Evolutionary conservation across 352 stramenopile genomes (phyloP).

Genomic region (Pythium aphanidermatum): DNA sequence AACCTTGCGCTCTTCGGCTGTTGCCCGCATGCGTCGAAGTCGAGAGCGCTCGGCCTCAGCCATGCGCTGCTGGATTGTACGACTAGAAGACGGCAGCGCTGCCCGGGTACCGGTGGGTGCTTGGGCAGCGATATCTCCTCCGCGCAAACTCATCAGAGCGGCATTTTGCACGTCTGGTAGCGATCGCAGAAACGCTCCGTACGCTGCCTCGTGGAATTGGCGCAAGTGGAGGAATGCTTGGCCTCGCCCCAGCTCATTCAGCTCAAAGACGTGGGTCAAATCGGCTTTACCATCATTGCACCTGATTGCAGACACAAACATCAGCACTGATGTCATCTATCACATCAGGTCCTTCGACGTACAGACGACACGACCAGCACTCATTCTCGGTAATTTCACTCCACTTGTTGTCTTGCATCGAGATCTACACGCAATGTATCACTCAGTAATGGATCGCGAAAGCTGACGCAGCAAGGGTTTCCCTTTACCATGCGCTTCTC

Average conservation of each 20-base stretch:
- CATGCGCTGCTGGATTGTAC: constrained; percentile 23
- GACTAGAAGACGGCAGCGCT: neutral
- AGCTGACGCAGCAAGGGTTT: no score
- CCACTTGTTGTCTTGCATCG: constrained; percentile 84
- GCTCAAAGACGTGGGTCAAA: constrained; percentile 57
- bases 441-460: neutral
- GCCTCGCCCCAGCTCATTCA: constrained; percentile 45
- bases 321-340: no score
- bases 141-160: constrained; percentile 2
- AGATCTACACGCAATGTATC: constrained; percentile 34
- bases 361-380: constrained; percentile 70
- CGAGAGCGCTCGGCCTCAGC: constrained; percentile 57
- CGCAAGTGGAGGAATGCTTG: constrained; percentile 63
- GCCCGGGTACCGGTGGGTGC: neutral
- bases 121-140: neutral
- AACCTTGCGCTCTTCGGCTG: constrained; percentile 32
- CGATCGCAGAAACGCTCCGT: constrained; percentile 45
- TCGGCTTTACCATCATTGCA: constrained; percentile 53
- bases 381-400: constrained; percentile 70
- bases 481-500: constrained; percentile 76
- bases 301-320: no score
- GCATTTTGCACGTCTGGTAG: constrained; percentile 26
- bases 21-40: constrained; percentile 37
- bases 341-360: constrained; percentile 1
- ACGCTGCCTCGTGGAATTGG: constrained; percentile 46